Evolutionary conservation across 257 asterid species (phyloP).

Genomic region (Scutellaria barbata): DNA sequence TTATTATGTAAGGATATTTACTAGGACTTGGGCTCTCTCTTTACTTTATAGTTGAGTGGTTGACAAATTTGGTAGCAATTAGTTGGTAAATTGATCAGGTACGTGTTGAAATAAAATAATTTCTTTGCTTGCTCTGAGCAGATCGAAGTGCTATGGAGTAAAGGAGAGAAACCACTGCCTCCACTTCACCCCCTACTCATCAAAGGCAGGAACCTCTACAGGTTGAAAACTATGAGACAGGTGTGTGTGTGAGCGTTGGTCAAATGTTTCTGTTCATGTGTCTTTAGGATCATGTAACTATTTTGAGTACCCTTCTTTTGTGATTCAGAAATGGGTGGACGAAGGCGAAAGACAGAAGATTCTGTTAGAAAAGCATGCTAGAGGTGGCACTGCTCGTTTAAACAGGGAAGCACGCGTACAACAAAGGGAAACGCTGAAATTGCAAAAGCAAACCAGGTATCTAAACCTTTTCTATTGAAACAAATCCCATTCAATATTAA

Average conservation of each 20-base stretch:
- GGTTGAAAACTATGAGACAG: slow-evolving; percentile 84
- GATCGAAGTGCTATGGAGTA: slow-evolving; percentile 96
- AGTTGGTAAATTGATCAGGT: neutral
- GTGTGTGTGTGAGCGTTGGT: slow-evolving; percentile 47
- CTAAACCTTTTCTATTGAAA: neutral
- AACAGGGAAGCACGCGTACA: slow-evolving; percentile 65
- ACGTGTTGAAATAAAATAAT: neutral
- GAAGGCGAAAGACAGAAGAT: slow-evolving; percentile 71
- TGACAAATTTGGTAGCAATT: slow-evolving; percentile 18
- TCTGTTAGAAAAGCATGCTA: slow-evolving; percentile 73
- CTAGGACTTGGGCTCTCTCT: no score
- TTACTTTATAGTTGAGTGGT: no score
- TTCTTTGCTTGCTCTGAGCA: slow-evolving; percentile 33
- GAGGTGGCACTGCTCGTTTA: slow-evolving; percentile 81
- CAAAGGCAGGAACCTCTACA: slow-evolving; percentile 91
- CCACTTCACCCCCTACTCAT: slow-evolving; percentile 91
- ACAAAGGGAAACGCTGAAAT: slow-evolving; percentile 52
- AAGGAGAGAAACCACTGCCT: slow-evolving; percentile 78
- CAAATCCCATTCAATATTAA: slow-evolving; percentile 2
- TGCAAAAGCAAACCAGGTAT: slow-evolving; percentile 56
- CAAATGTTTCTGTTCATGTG: slow-evolving; percentile 8
- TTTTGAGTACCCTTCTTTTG: neutral
- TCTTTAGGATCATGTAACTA: slow-evolving; percentile 6
- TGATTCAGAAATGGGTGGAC: slow-evolving; percentile 68
- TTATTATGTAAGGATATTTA: slow-evolving; percentile 7